Evolutionary conservation across 257 asterid genomes (phyloP).

Genomic region (Rhazya stricta): DNA sequence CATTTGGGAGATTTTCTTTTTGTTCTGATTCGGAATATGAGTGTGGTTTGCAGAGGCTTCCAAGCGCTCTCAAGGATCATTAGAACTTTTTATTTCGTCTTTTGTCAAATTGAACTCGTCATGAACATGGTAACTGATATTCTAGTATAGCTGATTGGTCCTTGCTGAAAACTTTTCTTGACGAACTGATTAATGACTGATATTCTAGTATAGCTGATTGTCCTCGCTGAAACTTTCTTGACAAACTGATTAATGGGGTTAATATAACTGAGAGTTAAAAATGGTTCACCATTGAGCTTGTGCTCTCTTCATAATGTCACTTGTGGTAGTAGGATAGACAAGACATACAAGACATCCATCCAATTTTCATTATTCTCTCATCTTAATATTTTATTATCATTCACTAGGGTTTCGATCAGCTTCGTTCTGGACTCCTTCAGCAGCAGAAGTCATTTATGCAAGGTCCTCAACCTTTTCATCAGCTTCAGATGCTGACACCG

Average conservation of each 20-base stretch:
- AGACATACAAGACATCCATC: neutral
- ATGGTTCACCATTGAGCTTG: neutral
- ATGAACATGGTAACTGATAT: neutral
- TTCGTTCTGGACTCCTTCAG: constrained; percentile 89
- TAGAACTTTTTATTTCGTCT: neutral
- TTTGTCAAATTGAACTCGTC: neutral
- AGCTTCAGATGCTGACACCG: constrained; percentile 83
- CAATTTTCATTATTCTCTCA: neutral
- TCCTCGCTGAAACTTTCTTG: neutral
- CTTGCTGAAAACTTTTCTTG: neutral
- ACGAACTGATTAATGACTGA: no score
- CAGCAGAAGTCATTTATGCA: constrained; percentile 92
- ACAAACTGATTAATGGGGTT: neutral
- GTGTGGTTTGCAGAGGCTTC: neutral
- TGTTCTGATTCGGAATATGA: neutral
- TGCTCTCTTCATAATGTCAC: neutral
- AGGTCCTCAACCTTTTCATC: constrained; percentile 87
- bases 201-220: neutral
- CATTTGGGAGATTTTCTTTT: neutral
- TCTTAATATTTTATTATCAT: constrained; percentile 4
- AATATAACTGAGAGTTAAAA: neutral
- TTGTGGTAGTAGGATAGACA: neutral
- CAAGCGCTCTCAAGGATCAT: neutral
- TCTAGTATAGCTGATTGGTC: neutral
- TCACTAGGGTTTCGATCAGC: constrained; percentile 77